Conservation (phyloP, 2,329 filamentous ascomycete genomes). For the Penicillium sp. region DNA sequence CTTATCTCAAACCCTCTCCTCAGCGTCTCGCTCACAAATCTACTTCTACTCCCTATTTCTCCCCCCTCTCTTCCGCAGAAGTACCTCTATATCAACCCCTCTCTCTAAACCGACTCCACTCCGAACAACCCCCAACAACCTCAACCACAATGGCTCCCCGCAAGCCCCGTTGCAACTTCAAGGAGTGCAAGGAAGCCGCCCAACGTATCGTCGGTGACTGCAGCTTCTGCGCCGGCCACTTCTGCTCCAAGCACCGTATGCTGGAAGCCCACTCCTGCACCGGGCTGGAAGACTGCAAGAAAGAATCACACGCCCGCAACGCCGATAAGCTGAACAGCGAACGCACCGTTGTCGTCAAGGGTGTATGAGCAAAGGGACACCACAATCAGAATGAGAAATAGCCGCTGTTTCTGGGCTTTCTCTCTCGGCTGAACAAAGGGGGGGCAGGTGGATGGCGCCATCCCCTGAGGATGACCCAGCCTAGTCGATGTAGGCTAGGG, state of each 20-base stretch:
- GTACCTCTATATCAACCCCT: not conserved
- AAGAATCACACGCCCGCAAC: constrained; percentile 92
- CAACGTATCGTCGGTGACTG: constrained; percentile 96
- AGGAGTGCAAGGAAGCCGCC: constrained; percentile 81
- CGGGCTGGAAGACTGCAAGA: constrained; percentile 94
- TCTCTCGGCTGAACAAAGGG: not conserved
- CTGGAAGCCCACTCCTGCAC: constrained; percentile 92
- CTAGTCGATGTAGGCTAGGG: not conserved
- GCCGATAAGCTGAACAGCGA: constrained; percentile 88
- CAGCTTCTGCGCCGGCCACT: constrained; percentile 89
- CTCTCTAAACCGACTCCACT: constrained; percentile 3
- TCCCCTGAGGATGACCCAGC: not conserved
- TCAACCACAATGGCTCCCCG: constrained; percentile 48
- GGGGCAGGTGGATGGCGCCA: not conserved
- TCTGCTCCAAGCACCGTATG: constrained; percentile 91
- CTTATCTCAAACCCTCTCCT: constrained; percentile 19
- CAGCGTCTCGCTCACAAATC: not conserved
- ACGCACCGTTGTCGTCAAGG: constrained; percentile 90
- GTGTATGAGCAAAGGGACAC: constrained; percentile 59
- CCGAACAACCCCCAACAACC: not conserved
- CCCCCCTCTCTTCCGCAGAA: constrained; percentile 5
- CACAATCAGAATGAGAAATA: not conserved
- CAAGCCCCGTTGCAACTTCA: constrained; percentile 75
- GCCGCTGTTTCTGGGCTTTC: not conserved
- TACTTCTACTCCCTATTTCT: not conserved